These are phyloP conservation scores for Neopestalotiopsis rosae DNA, from an alignment of 2,329 filamentous ascomycete genomes.

Conservation along the genomic window DNA sequence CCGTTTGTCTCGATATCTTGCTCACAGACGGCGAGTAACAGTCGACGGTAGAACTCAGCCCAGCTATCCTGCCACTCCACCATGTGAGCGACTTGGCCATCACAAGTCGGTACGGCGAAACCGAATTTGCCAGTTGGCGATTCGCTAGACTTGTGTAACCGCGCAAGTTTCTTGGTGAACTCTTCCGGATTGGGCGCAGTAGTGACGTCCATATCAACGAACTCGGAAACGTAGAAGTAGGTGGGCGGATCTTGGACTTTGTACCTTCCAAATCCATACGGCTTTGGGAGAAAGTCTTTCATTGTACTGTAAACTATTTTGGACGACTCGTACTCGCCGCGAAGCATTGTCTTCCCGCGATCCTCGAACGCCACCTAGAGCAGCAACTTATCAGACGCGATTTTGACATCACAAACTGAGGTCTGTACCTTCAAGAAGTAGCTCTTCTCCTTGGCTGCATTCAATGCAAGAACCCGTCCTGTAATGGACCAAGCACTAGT, in stretches of 20 bases:
- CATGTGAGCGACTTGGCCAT: constrained; percentile 22
- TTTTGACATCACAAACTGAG: background rate
- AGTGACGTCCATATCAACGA: constrained; percentile 2
- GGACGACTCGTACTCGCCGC: background rate
- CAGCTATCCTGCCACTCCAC: constrained; percentile 23
- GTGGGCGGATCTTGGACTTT: background rate
- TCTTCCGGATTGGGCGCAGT: constrained; percentile 22
- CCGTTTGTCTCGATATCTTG: constrained; percentile 28
- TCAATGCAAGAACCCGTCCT: too few relatives aligned
- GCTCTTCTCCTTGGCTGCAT: too few relatives aligned
- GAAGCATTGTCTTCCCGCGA: background rate
- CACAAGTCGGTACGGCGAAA: constrained; percentile 25
- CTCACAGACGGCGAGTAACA: constrained; percentile 26
- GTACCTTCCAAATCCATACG: background rate
- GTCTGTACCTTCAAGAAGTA: background rate
- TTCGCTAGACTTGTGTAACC: constrained; percentile 26
- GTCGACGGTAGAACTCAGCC: constrained; percentile 26
- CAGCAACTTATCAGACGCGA: background rate
- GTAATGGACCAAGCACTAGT: too few relatives aligned
- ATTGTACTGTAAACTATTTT: background rate
- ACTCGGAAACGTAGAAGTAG: constrained; percentile 22
- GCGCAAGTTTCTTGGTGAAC: constrained; percentile 26
- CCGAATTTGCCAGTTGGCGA: constrained; percentile 30
- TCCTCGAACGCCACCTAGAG: background rate
- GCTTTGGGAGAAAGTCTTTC: background rate